Conservation (phyloP, 768 basidiomycete genomes). For the Mrakia hoshinonis region DNA sequence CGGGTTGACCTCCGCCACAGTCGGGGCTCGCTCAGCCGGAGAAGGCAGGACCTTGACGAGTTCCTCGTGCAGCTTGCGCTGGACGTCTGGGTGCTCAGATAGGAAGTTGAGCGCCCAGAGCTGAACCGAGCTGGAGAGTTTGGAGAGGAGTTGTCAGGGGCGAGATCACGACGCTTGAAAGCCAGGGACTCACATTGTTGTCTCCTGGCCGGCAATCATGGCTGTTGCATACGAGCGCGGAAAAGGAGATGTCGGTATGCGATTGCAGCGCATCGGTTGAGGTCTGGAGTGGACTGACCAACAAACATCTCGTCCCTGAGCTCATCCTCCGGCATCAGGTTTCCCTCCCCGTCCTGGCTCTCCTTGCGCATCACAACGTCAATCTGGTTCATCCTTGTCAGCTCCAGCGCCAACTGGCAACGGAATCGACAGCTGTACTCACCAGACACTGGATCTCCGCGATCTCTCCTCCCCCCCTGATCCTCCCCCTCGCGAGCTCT, state of each 20-base stretch:
- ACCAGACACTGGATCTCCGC: too few relatives aligned
- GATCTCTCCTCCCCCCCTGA: too few relatives aligned
- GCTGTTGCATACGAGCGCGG: neutral
- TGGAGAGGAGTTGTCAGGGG: too few relatives aligned
- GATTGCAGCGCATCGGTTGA: neutral
- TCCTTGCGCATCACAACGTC: constrained; percentile 2
- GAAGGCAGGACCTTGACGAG: too few relatives aligned
- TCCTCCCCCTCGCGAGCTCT: too few relatives aligned
- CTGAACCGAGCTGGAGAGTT: too few relatives aligned
- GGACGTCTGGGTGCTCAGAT: too few relatives aligned
- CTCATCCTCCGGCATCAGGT: neutral
- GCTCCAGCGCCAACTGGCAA: neutral
- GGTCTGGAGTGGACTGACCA: neutral
- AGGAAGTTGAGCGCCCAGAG: too few relatives aligned
- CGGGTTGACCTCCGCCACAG: neutral
- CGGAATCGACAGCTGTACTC: neutral
- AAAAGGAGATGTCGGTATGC: neutral
- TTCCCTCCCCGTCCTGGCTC: neutral
- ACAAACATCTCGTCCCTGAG: constrained; percentile 15
- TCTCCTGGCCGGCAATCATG: too few relatives aligned
- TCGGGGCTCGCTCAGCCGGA: neutral
- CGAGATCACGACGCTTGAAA: too few relatives aligned
- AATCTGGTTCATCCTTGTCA: neutral
- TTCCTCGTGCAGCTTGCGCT: too few relatives aligned
- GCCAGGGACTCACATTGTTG: too few relatives aligned